These are phyloP conservation scores for Pseudogymnoascus sp. DNA, from an alignment of 2,329 filamentous ascomycete genomes.

Conservation along the genomic window DNA sequence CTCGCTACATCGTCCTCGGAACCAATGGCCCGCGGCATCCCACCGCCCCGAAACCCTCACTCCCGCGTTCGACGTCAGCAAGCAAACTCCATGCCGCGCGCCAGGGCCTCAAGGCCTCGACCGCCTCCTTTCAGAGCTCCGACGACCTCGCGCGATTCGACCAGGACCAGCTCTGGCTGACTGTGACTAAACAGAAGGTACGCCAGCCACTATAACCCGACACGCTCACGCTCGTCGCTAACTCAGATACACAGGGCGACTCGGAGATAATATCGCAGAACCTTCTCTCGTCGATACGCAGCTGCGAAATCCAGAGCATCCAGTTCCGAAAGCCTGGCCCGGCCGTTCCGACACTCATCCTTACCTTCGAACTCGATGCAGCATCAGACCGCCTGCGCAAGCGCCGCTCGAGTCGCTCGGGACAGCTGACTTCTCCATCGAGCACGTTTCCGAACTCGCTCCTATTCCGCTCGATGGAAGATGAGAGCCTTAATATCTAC, in stretches of 20 bases:
- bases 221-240: background rate
- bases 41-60: constrained; percentile 10
- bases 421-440: constrained; percentile 38
- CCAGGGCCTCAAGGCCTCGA: constrained; percentile 21
- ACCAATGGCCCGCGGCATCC: constrained; percentile 25
- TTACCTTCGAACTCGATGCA: constrained; percentile 46
- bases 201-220: background rate
- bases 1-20: constrained; percentile 54
- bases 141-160: constrained; percentile 19
- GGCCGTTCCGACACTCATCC: constrained; percentile 50
- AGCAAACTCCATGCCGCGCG: constrained; percentile 12
- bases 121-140: constrained; percentile 25
- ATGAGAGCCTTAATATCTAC: constrained; percentile 47
- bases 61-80: constrained; percentile 12
- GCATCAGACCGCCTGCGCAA: constrained; percentile 54
- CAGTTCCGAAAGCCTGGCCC: constrained; percentile 56
- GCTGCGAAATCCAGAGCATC: constrained; percentile 43
- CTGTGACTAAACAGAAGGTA: constrained; percentile 32
- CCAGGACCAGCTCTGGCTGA: constrained; percentile 23
- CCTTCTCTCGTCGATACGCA: constrained; percentile 27
- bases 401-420: constrained; percentile 56
- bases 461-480: constrained; percentile 48
- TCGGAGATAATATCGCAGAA: constrained; percentile 27
- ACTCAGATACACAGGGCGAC: constrained; percentile 25
- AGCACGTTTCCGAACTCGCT: constrained; percentile 35